Conservation (phyloP, 1,139 yeast genomes). For the Suhomyces atakaporum region DNA sequence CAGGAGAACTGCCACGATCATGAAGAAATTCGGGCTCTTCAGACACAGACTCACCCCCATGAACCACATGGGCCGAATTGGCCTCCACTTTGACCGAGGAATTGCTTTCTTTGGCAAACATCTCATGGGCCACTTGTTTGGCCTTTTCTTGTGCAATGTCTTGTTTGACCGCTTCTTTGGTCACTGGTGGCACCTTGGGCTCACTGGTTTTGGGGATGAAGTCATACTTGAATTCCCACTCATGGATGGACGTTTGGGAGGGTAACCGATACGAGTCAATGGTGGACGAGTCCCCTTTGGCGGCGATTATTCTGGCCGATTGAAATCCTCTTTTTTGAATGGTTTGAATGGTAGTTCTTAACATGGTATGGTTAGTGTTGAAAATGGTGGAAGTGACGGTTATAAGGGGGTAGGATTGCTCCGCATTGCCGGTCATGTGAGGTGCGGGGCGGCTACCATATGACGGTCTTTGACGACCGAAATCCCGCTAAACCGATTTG, state of each 20-base stretch:
- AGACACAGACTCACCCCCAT: conserved; percentile 46
- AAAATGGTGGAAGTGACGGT: neutral
- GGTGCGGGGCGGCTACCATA: conserved; percentile 9
- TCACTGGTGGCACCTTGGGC: conserved; percentile 55
- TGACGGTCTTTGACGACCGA: too few species aligned
- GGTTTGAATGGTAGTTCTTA: conserved; percentile 1
- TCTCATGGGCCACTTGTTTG: conserved; percentile 44
- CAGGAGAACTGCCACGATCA: conserved; percentile 29
- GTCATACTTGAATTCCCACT: conserved; percentile 56
- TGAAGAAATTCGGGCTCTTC: conserved; percentile 44
- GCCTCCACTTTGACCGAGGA: conserved; percentile 50
- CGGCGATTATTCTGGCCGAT: conserved; percentile 14
- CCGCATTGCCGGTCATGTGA: conserved; percentile 12
- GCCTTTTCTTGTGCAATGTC: conserved; percentile 48
- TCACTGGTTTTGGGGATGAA: conserved; percentile 45
- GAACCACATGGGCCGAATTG: conserved; percentile 43
- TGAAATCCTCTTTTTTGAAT: conserved; percentile 7
- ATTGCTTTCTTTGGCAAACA: conserved; percentile 38
- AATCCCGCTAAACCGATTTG: too few species aligned
- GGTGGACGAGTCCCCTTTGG: conserved; percentile 49
- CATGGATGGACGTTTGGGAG: conserved; percentile 49
- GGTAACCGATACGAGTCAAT: conserved; percentile 49
- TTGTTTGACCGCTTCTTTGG: conserved; percentile 52
- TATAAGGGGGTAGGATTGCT: conserved; percentile 6
- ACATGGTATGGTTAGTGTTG: conserved; percentile 2